Conservation (phyloP, 805 yeast genomes). For the Groenewaldozyma tartarivorans region DNA sequence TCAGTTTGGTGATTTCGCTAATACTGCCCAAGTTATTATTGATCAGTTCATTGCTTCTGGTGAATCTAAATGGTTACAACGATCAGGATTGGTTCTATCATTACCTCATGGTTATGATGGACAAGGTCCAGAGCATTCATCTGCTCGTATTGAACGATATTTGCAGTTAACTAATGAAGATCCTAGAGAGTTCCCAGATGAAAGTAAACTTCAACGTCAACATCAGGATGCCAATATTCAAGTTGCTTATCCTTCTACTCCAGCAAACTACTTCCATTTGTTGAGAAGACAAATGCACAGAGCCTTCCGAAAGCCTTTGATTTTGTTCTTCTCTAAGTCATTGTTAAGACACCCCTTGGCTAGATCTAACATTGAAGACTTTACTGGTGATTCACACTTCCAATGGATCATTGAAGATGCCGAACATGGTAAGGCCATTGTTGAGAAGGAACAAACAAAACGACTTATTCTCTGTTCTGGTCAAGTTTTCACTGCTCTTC, state of each 20-base stretch:
- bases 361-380: slow-evolving; percentile 71
- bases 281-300: slow-evolving; percentile 99
- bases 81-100: slow-evolving; percentile 91
- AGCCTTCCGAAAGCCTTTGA: slow-evolving; percentile 84
- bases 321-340: slow-evolving; percentile 82
- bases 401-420: slow-evolving; percentile 93
- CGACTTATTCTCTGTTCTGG: slow-evolving; percentile 80
- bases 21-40: slow-evolving; percentile 95
- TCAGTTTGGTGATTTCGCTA: slow-evolving; percentile 99
- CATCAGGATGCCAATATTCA: slow-evolving; percentile 99
- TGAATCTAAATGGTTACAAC: slow-evolving; percentile 97
- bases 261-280: slow-evolving; percentile 92
- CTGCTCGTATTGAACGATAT: slow-evolving; percentile 95
- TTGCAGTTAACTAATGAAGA: slow-evolving; percentile 94
- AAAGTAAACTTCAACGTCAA: slow-evolving; percentile 84
- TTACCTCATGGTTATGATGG: slow-evolving; percentile 99
- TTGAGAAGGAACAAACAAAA: slow-evolving; percentile 73
- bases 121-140: slow-evolving; percentile 99
- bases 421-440: slow-evolving; percentile 72
- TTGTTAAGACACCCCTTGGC: slow-evolving; percentile 97
- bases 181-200: slow-evolving; percentile 85
- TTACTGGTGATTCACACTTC: slow-evolving; percentile 86
- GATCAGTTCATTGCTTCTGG: slow-evolving; percentile 97
- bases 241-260: slow-evolving; percentile 96
- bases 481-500: slow-evolving; percentile 89